phyloP scores from a whole-genome alignment of 768 basidiomycete genomes.

The Macrocybe gigantea region DNA sequence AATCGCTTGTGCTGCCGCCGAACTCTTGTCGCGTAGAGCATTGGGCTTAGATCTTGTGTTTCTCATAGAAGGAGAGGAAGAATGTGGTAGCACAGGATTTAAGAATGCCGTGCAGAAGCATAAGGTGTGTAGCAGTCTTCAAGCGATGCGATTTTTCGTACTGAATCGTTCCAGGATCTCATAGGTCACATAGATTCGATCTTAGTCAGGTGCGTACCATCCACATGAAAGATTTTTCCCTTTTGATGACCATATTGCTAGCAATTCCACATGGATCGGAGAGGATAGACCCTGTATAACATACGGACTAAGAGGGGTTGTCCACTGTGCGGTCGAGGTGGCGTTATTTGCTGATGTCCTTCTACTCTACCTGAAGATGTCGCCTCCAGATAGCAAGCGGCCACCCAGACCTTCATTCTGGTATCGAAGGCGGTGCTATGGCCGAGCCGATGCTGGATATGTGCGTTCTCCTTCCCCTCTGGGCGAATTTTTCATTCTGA shows the following conservation, averaged over 20 bases:
- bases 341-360: background rate
- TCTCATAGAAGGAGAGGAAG: conserved; percentile 94
- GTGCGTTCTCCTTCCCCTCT: conserved; percentile 29
- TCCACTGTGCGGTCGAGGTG: conserved; percentile 80
- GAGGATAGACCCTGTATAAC: conserved; percentile 91
- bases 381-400: conserved; percentile 55
- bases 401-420: conserved; percentile 85
- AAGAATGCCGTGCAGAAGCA: conserved; percentile 65
- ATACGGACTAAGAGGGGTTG: conserved; percentile 90
- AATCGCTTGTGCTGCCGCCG: conserved; percentile 83
- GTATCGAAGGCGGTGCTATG: conserved; percentile 86
- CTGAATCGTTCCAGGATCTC: conserved; percentile 40
- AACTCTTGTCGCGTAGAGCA: conserved; percentile 63
- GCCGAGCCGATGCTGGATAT: conserved; percentile 93
- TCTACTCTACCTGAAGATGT: background rate
- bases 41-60: conserved; percentile 86
- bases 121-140: conserved; percentile 43
- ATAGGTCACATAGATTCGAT: conserved; percentile 90
- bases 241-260: conserved; percentile 18
- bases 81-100: conserved; percentile 89
- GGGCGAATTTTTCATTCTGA: background rate
- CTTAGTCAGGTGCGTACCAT: conserved; percentile 59
- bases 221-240: background rate
- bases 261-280: conserved; percentile 96
- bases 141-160: background rate